A percentile compares a stretch with the other conserved stretches of the same genome.
Evolutionary conservation across 495 filamentous ascomycete genomes (phyloP).

Genomic region (Tuber calosporum): DNA sequence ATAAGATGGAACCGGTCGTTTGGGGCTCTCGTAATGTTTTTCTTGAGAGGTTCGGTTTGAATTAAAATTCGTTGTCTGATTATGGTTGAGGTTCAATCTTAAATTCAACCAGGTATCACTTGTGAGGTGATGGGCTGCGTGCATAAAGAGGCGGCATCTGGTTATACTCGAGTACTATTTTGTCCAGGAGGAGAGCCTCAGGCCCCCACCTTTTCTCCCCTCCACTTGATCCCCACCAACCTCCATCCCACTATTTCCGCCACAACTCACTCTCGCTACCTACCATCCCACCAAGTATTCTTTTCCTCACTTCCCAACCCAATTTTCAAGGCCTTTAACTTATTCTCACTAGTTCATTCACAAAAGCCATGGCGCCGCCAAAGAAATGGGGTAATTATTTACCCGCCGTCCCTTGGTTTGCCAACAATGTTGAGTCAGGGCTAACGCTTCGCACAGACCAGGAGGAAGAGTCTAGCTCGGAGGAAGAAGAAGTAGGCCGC

Average conservation of each 20-base stretch:
- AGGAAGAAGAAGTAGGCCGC: conserved; percentile 17
- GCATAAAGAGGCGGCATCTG: no score
- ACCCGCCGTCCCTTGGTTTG: not conserved
- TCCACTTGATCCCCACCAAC: not conserved
- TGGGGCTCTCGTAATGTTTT: not conserved
- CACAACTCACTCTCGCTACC: not conserved
- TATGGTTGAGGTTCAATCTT: no score
- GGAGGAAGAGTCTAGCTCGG: conserved; percentile 15
- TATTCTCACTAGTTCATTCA: not conserved
- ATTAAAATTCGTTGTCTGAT: not conserved
- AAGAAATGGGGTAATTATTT: conserved; percentile 36
- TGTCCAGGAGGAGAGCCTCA: not conserved
- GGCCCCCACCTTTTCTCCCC: not conserved
- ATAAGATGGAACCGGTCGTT: not conserved
- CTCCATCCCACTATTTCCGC: not conserved
- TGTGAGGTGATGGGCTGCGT: not conserved
- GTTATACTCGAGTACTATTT: no score
- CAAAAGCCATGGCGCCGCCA: conserved; percentile 28
- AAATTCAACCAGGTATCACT: no score
- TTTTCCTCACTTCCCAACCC: not conserved
- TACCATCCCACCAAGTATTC: not conserved
- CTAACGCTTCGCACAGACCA: conserved; percentile 14
- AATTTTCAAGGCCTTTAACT: not conserved
- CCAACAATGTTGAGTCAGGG: not conserved
- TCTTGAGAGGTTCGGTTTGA: not conserved